A percentile compares a stretch with the other conserved stretches of the same genome.
Conservation (phyloP, 768 basidiomycete species). For the Sporobolomyces pararoseus region DNA sequence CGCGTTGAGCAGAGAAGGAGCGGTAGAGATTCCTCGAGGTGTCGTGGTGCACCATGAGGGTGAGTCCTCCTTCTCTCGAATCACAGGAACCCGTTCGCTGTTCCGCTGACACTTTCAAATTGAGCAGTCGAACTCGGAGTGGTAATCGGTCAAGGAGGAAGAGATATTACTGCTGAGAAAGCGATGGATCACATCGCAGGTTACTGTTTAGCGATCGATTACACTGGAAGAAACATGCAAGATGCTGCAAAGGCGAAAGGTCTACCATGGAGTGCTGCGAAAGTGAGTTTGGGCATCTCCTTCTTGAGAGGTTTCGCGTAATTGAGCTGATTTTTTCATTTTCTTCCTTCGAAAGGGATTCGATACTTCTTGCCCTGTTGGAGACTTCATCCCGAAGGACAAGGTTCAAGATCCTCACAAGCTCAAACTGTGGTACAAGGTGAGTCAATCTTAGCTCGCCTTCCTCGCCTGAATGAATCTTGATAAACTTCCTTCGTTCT, state of each 20-base stretch:
- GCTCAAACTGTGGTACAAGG: constrained; percentile 72
- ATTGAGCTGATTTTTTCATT: too few relatives aligned
- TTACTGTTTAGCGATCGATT: constrained; percentile 88
- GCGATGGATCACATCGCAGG: constrained; percentile 81
- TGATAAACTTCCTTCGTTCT: background rate
- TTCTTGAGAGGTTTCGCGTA: background rate
- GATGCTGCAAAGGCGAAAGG: constrained; percentile 86
- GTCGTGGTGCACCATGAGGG: constrained; percentile 88
- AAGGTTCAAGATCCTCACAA: constrained; percentile 67
- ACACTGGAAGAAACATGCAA: constrained; percentile 94
- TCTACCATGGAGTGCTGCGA: constrained; percentile 94
- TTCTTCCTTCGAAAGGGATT: too few relatives aligned
- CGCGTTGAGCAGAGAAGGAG: constrained; percentile 60
- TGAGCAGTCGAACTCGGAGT: constrained; percentile 86
- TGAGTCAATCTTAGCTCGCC: constrained; percentile 43
- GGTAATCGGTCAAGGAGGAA: constrained; percentile 82
- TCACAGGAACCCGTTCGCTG: too few relatives aligned
- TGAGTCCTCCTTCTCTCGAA: constrained; percentile 44
- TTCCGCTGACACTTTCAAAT: background rate
- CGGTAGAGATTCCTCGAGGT: constrained; percentile 79
- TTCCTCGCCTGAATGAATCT: background rate
- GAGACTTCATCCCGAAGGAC: constrained; percentile 75
- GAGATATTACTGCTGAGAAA: constrained; percentile 69
- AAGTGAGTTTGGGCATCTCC: constrained; percentile 48
- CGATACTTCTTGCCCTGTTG: constrained; percentile 74